phyloP scores from a whole-genome alignment of 108 stramenopile species.

The Skeletonema grethae region DNA sequence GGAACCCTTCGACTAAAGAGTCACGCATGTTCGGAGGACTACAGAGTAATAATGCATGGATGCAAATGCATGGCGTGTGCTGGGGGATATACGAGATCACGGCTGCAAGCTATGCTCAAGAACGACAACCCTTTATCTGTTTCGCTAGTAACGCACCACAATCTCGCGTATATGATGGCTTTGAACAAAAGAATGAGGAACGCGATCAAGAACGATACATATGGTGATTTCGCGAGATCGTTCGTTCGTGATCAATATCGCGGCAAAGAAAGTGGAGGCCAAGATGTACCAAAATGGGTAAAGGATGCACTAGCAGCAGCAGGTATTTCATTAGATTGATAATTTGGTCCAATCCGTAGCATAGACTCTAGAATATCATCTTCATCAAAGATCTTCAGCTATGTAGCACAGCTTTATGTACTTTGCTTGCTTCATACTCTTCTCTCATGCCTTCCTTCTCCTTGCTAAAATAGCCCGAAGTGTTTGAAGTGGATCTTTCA shows the following conservation, averaged over 20 bases:
- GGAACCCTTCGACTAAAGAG: slow-evolving; percentile 80
- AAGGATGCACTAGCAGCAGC: slow-evolving; percentile 80
- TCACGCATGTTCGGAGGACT: slow-evolving; percentile 69
- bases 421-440: too few relatives aligned
- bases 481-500: too few relatives aligned
- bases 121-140: slow-evolving; percentile 78
- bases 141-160: slow-evolving; percentile 93
- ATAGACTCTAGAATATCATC: too few relatives aligned
- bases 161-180: slow-evolving; percentile 94
- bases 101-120: slow-evolving; percentile 85
- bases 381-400: too few relatives aligned
- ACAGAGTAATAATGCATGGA: slow-evolving; percentile 63
- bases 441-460: too few relatives aligned
- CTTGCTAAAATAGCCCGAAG: too few relatives aligned
- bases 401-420: too few relatives aligned
- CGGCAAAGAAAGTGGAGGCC: slow-evolving; percentile 50
- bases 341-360: background rate
- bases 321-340: slow-evolving; percentile 45
- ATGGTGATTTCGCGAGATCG: slow-evolving; percentile 64
- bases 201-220: slow-evolving; percentile 81
- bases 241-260: slow-evolving; percentile 80
- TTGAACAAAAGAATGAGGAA: slow-evolving; percentile 87
- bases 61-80: slow-evolving; percentile 86
- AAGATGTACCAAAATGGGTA: slow-evolving; percentile 85
- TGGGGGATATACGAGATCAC: slow-evolving; percentile 67